Evolutionary conservation across 2,329 filamentous ascomycete genomes (phyloP).

Genomic region (Diaporthe sp.): DNA sequence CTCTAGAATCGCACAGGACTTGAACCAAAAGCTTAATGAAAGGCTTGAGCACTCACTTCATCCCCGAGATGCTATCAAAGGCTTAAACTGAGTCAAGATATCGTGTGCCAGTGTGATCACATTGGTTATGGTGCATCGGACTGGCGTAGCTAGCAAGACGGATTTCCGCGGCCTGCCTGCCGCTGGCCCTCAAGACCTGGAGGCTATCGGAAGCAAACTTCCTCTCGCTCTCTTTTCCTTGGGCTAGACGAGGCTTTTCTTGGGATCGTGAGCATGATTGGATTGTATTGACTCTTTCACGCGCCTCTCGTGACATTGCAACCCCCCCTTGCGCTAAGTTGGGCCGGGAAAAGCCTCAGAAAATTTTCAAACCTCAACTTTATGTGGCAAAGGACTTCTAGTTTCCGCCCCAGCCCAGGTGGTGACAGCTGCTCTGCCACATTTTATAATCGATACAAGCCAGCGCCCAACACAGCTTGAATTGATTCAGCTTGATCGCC

Average conservation of each 20-base stretch:
- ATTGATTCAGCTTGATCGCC: background rate
- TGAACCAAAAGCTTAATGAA: background rate
- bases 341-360: background rate
- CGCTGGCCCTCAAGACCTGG: too few relatives aligned
- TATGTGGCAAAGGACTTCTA: background rate
- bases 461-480: background rate
- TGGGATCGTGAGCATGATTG: background rate
- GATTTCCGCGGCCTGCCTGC: background rate
- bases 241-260: background rate
- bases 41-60: background rate
- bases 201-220: background rate
- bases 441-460: background rate
- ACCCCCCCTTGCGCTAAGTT: background rate
- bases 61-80: background rate
- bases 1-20: background rate
- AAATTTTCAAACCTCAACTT: background rate
- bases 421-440: background rate
- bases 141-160: background rate
- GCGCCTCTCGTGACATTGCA: background rate
- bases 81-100: background rate
- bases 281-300: background rate
- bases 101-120: background rate
- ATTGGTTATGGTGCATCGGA: background rate
- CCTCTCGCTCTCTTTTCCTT: background rate
- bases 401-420: background rate